Conservation (phyloP, 225 moss, liverwort and hornwort genomes). For the Straminergon stramineum region DNA sequence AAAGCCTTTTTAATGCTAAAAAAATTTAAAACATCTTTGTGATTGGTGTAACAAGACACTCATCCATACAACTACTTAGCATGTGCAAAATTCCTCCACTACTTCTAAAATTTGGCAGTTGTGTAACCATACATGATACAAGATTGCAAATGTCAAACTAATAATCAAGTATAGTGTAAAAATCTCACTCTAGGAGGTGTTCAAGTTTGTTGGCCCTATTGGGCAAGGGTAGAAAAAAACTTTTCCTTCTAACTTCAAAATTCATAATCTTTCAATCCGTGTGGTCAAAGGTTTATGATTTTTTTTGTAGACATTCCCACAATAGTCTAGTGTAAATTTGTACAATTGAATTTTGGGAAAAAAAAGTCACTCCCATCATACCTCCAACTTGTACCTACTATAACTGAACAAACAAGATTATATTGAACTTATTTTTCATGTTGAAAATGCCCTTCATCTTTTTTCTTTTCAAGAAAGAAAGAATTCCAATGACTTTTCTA, state of each 20-base stretch:
- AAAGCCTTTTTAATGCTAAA: no score
- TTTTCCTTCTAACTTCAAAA: neutral
- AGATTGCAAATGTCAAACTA: neutral
- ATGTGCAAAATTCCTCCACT: neutral
- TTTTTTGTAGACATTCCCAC: neutral
- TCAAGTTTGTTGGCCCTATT: neutral
- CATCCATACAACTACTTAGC: no score
- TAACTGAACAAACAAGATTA: neutral
- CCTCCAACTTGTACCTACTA: no score
- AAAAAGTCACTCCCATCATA: neutral
- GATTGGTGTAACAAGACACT: no score
- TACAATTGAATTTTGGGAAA: neutral
- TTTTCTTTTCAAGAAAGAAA: neutral
- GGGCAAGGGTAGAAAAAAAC: rapidly evolving
- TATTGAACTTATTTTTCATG: neutral
- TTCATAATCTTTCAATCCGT: neutral
- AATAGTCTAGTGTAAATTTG: neutral
- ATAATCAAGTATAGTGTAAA: neutral
- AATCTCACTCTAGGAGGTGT: neutral
- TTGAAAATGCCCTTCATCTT: neutral
- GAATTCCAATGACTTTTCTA: neutral
- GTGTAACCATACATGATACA: neutral
- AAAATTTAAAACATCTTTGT: no score
- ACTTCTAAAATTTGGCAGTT: neutral
- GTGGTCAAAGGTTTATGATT: rapidly evolving